phyloP scores from a whole-genome alignment of 768 basidiomycete species.

The Scleroderma bovista region DNA sequence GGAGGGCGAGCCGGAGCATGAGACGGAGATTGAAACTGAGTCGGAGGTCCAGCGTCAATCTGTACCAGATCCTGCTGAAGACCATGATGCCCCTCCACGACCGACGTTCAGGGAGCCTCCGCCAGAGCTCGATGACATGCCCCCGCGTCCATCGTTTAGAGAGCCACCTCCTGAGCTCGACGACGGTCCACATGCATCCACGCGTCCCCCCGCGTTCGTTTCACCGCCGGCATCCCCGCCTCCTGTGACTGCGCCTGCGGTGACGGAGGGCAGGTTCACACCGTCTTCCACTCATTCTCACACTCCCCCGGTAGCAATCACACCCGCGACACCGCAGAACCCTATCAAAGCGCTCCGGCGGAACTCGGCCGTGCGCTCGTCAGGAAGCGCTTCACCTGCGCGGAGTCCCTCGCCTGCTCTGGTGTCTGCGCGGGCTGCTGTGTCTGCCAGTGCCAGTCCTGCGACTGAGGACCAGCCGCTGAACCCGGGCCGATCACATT shows the following conservation, averaged over 20 bases:
- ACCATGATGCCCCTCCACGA: constrained; percentile 20
- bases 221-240: constrained; percentile 26
- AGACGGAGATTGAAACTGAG: constrained; percentile 23
- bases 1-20: constrained; percentile 1
- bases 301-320: too few relatives aligned
- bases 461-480: constrained; percentile 31
- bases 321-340: constrained; percentile 48
- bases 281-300: constrained; percentile 30
- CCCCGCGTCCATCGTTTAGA: constrained; percentile 47
- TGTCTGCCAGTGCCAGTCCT: constrained; percentile 23
- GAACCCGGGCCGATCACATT: constrained; percentile 25
- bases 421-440: constrained; percentile 2
- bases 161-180: constrained; percentile 60
- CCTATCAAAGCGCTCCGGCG: constrained; percentile 39
- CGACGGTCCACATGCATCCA: constrained; percentile 33
- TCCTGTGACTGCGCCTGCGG: constrained; percentile 8
- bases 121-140: constrained; percentile 30
- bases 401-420: constrained; percentile 41
- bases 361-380: constrained; percentile 29
- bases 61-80: constrained; percentile 6
- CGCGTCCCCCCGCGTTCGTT: constrained; percentile 34
- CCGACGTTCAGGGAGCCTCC: constrained; percentile 62
- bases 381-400: constrained; percentile 32
- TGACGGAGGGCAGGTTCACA: constrained; percentile 14
- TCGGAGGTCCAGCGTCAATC: constrained; percentile 12